phyloP scores from a whole-genome alignment of 306 rosid species.

The Acmispon strigosus region DNA sequence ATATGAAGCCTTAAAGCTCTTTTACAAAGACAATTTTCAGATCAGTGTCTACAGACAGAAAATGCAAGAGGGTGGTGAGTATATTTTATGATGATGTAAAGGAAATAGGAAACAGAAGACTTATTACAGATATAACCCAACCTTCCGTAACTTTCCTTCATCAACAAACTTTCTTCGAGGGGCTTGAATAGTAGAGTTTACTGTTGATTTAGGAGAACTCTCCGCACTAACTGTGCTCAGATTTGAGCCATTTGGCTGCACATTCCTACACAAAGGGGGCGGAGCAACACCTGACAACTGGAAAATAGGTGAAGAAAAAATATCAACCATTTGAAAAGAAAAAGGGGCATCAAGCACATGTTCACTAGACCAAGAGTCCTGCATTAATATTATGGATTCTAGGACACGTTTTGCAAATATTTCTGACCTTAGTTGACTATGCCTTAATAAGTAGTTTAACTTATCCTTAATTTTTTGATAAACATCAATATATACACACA shows the following conservation, averaged over 20 bases:
- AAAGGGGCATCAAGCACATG: background rate
- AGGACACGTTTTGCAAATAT: background rate
- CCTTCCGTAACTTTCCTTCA: slow-evolving; percentile 97
- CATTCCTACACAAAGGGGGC: slow-evolving; percentile 79
- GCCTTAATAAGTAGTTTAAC: background rate
- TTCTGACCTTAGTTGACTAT: background rate
- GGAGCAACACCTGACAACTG: slow-evolving; percentile 88
- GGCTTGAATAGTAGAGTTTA: slow-evolving; percentile 83
- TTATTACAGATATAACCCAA: slow-evolving; percentile 16
- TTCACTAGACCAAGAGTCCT: background rate
- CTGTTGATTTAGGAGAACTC: slow-evolving; percentile 71
- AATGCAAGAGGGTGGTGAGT: background rate
- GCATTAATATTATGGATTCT: background rate
- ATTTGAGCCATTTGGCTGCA: slow-evolving; percentile 66
- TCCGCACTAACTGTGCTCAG: slow-evolving; percentile 50
- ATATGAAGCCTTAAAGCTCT: background rate
- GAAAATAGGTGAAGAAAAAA: slow-evolving; percentile 30
- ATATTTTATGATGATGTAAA: slow-evolving; percentile 8
- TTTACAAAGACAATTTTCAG: background rate
- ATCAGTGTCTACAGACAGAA: background rate
- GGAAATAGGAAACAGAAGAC: background rate
- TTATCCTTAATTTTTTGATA: background rate
- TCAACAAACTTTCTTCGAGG: slow-evolving; percentile 93
- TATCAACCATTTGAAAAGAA: slow-evolving; percentile 6
- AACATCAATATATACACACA: background rate